Evolutionary conservation across 2,329 filamentous ascomycete genomes (phyloP), one percentile per base, ranked within the genome.

Genomic region (Colletotrichum chlorophyti): DNA sequence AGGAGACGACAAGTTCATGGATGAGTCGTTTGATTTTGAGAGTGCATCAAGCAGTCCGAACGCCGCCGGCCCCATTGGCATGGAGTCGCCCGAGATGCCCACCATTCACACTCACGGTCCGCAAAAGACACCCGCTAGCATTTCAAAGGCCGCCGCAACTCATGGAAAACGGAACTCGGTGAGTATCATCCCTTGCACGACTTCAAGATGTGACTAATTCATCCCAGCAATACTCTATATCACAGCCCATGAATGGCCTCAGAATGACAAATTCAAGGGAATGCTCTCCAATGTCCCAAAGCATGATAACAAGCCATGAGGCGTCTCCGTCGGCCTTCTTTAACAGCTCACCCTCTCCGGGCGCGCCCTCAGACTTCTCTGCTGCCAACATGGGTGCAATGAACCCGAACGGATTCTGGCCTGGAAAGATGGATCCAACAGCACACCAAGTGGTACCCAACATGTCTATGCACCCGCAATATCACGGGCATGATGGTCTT

Each of bases 1-100:
- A n/a, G 64, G 70, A 15, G 70, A 72, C 53, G 79, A 80, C 58
- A 74, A 75, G 63, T 76, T 76, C 48, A 78, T 82, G 74, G 74
- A 80, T 49, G 73, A 74, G 41, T 73, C 77, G 43, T 84, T 86
- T 64, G 81, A 85, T 63, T 87, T 88, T 66, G 80, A 82, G 14
- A 84, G 83, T 64, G 80, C 81, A 8, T 80, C 83, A 2, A 85
- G 79, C 64, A 88, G 83, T 60, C 83, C 85, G 6, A 79, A 76
- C 53, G 74, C 72, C 8, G 65, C 62, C 29, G 60, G 57, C 12
- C 48, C 57, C 27, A 34, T 52, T 26, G 68, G 74, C 52, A 76
- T 79, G 62, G 72, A 76, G 8, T 81, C 78, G 6, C 74, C 74
- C n/a, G 68, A 66, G 42, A 80, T 78, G 73, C 71, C 74, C 27